Conservation (phyloP, 768 basidiomycete genomes). For the Mrakia hoshinonis region DNA sequence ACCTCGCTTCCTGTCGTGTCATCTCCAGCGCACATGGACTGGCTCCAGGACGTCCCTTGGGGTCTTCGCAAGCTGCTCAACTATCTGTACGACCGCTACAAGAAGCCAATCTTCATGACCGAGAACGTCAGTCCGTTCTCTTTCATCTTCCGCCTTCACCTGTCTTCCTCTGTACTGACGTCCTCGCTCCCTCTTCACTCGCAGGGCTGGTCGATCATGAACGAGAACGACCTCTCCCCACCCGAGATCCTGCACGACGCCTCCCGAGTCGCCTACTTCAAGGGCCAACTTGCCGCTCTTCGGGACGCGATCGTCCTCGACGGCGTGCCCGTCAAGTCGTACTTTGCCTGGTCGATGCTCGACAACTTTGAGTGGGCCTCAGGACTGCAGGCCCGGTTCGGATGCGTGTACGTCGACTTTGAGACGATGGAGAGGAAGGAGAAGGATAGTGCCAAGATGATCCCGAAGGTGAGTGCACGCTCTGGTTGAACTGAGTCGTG, state of each 20-base stretch:
- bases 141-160: too few species aligned
- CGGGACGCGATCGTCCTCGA: constrained; percentile 56
- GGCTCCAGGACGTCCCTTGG: constrained; percentile 30
- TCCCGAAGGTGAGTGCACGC: constrained; percentile 38
- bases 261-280: constrained; percentile 56
- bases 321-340: constrained; percentile 46
- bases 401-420: constrained; percentile 64
- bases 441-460: constrained; percentile 55
- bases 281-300: constrained; percentile 51
- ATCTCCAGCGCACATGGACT: constrained; percentile 11
- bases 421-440: constrained; percentile 58
- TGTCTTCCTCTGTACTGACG: neutral
- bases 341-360: constrained; percentile 21
- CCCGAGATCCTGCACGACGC: constrained; percentile 47
- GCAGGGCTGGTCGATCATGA: constrained; percentile 4
- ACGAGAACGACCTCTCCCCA: constrained; percentile 38
- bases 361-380: constrained; percentile 47
- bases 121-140: neutral
- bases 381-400: constrained; percentile 60
- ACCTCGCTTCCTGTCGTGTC: neutral
- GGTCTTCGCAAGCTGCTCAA: constrained; percentile 48
- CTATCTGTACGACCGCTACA: constrained; percentile 52
- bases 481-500: neutral
- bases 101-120: constrained; percentile 10
- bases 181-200: too few species aligned